Evolutionary conservation across 2,329 filamentous ascomycete species (phyloP), one percentile per base, ranked within the genome.

Genomic region (Sclerotinia spermophila): DNA sequence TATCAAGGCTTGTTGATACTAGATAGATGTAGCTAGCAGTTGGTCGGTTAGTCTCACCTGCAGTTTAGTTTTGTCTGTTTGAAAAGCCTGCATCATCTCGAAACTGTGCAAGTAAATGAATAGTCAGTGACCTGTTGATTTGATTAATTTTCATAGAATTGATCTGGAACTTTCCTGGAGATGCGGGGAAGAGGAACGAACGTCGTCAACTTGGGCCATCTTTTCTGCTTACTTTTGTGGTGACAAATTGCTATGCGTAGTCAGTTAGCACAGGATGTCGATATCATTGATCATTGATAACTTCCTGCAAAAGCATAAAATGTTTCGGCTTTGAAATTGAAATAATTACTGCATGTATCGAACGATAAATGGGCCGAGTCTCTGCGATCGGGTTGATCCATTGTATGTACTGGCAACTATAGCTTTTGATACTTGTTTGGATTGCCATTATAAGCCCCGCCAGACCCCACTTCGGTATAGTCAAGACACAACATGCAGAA

Each of bases 211-310:
- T n/a, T n/a, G n/a, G n/a, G n/a, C 17, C 21, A 40, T n/a, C 13
- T 51, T n/a, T n/a, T 40, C 21, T 60, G 56, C 2, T 4, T 8
- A 27, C 17, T 55, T 67, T 21, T 15, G 33, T 19, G 42, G 44
- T 62, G 67, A 62, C 67, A 61, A 68, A 51, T 62, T 33, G n/a
- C 30, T 33, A 42, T 42, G 24, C 27, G 44, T 60, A 42, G n/a
- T 56, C 44, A 40, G 30, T 48, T 21, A 67, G 51, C 53, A 48
- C 17, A 27, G n/a, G 13, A 21, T 40, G 42, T 11, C 27, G 33
- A 42, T 30, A 15, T 30, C 33, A 40, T 40, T 38, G 5, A 51
- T 38, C 24, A 11, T 60, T 30, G n/a, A 11, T 27, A 45, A 38
- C 30, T 3, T 48, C 21, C 24, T 38, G 24, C n/a, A 30, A 30